These are phyloP conservation scores for Laburnicola sp. DNA, from an alignment of 2,329 filamentous ascomycete species.

Conservation along the genomic window DNA sequence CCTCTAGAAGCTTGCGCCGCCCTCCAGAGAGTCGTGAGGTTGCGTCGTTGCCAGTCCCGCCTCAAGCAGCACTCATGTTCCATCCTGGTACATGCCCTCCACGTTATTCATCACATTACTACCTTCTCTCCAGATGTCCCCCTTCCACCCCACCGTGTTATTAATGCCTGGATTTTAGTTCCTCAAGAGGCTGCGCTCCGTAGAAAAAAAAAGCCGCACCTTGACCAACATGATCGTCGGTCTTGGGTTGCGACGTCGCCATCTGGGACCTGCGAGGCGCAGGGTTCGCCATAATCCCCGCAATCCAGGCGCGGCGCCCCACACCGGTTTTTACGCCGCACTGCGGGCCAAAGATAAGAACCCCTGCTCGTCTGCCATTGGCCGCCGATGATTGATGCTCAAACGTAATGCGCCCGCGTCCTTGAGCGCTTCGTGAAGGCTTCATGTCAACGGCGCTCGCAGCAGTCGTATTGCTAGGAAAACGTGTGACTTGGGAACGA, in stretches of 20 bases:
- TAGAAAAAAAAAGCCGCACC: conserved; percentile 28
- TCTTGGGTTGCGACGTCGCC: conserved; percentile 37
- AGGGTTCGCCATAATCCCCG: conserved; percentile 8
- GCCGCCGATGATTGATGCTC: conserved; percentile 32
- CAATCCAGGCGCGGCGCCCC: conserved; percentile 12
- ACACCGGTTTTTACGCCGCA: conserved; percentile 15
- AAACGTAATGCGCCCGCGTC: conserved; percentile 40
- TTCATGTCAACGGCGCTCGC: conserved; percentile 16
- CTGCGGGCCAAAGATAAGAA: conserved; percentile 23
- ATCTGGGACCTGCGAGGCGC: conserved; percentile 11
- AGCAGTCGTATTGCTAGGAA: neutral
- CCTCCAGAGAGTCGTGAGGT: too few species aligned
- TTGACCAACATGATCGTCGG: conserved; percentile 8
- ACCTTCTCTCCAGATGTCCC: conserved; percentile 9
- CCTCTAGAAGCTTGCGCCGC: too few species aligned
- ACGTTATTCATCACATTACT: conserved; percentile 3
- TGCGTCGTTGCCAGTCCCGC: too few species aligned
- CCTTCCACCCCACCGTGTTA: conserved; percentile 32
- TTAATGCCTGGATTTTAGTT: conserved; percentile 14
- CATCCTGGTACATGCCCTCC: neutral
- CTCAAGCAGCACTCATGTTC: neutral
- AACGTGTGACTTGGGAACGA: neutral
- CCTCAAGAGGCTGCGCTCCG: conserved; percentile 8
- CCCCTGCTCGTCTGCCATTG: conserved; percentile 30
- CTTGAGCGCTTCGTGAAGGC: conserved; percentile 13